Conservation (phyloP, 2,329 filamentous ascomycete species). For the Aspergillus sp. region DNA sequence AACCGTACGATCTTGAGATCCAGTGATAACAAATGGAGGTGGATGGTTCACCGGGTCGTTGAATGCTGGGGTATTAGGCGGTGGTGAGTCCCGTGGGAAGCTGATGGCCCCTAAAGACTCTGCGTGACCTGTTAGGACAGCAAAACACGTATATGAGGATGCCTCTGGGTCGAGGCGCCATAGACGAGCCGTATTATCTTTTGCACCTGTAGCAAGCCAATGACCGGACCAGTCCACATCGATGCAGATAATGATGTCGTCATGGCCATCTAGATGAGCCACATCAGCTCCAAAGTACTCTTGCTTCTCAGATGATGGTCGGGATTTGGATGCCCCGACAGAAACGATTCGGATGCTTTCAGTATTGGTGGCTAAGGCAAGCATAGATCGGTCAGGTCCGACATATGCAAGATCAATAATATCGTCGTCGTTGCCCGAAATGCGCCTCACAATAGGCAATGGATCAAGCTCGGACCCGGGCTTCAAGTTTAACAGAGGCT, state of each 20-base stretch:
- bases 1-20: constrained; percentile 91
- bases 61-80: constrained; percentile 67
- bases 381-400: constrained; percentile 72
- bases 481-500: constrained; percentile 35
- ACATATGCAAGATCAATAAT: constrained; percentile 93
- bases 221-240: constrained; percentile 96
- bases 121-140: constrained; percentile 84
- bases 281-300: constrained; percentile 86
- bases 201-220: constrained; percentile 94
- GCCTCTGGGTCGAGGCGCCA: constrained; percentile 81
- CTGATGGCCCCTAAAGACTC: constrained; percentile 91
- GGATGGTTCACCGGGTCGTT: constrained; percentile 74
- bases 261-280: constrained; percentile 80
- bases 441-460: constrained; percentile 67
- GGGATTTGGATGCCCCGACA: constrained; percentile 45
- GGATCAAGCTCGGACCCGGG: constrained; percentile 52
- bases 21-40: constrained; percentile 82
- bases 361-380: constrained; percentile 91
- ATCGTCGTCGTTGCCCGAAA: constrained; percentile 96
- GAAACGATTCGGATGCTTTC: constrained; percentile 90
- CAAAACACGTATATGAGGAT: constrained; percentile 74
- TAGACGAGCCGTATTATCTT: constrained; percentile 90
- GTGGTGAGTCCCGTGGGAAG: constrained; percentile 69
- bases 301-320: constrained; percentile 37
- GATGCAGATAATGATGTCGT: constrained; percentile 92